These are phyloP conservation scores for Rosa hybrid DNA, from an alignment of 331 rosid genomes.

Conservation along the genomic window DNA sequence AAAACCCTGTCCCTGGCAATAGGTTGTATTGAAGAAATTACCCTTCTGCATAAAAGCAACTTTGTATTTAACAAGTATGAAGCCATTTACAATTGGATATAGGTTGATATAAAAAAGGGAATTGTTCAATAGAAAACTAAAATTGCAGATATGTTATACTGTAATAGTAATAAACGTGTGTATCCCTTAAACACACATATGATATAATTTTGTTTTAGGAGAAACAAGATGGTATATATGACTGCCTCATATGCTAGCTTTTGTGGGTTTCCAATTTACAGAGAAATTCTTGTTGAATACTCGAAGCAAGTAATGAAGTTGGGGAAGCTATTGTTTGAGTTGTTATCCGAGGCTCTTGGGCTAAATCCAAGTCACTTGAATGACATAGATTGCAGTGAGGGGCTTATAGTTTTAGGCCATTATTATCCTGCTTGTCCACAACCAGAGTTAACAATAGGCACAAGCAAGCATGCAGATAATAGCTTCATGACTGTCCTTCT, in stretches of 20 bases:
- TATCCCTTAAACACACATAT: no score
- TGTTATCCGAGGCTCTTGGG: slow-evolving; percentile 43
- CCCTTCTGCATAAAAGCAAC: background rate
- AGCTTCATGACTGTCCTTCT: slow-evolving; percentile 58
- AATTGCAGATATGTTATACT: background rate
- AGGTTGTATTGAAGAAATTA: background rate
- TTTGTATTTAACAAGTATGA: background rate
- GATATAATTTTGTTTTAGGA: background rate
- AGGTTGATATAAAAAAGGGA: background rate
- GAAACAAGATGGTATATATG: background rate
- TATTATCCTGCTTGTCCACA: slow-evolving; percentile 50
- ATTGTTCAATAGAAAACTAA: background rate
- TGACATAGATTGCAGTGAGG: slow-evolving; percentile 34
- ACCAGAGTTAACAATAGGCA: slow-evolving; percentile 41
- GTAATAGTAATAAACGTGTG: no score
- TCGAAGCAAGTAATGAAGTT: slow-evolving; percentile 28
- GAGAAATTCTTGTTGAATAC: slow-evolving; percentile 31
- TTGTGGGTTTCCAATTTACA: slow-evolving; percentile 8
- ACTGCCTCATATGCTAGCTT: background rate
- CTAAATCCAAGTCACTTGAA: slow-evolving; percentile 24
- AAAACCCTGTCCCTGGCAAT: background rate
- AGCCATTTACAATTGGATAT: background rate
- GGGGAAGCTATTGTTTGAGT: slow-evolving; percentile 27
- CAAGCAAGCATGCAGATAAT: slow-evolving; percentile 35
- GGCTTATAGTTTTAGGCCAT: slow-evolving; percentile 29